Evolutionary conservation across 768 basidiomycete genomes (phyloP), one percentile per base, ranked within the genome.

Genomic region (Galerina marginata): DNA sequence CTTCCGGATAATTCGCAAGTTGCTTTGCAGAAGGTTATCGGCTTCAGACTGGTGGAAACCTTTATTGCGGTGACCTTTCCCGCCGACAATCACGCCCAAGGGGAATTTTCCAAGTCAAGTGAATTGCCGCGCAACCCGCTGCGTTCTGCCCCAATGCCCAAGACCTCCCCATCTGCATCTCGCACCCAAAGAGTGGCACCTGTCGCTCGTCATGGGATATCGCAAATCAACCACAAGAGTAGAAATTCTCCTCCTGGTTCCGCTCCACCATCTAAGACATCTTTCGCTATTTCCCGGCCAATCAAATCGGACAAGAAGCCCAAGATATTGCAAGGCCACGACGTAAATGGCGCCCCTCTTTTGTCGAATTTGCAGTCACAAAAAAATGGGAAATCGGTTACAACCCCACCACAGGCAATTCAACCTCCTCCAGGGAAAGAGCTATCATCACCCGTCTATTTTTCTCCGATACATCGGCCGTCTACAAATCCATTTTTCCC

Each of bases 401-500:
- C 25, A n/a, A 42, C 47, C 29, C 23, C 48, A 16, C 23, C 14
- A 12, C 26, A 33, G 7, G 50, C 46, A 20, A 39, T 25, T 40
- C 20, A 47, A 12, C 46, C 1, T n/a, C 9, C 6, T 2, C 46
- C 6, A 25, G 46, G 20, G 16, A 47, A 14, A 20, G 54, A 39
- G 38, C 42, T 43, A n/a, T 26, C 46, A n/a, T 44, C 58, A 5
- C 60, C 91, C 2, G 84, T 91, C 68, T 95, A 88, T 71, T 81
- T 94, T 49, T 96, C 95, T 2, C 81, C 85, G 0, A 81, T 92
- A 50, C 94, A 95, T 70, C 81, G 78, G 23, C 90, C 93, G 4
- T 96, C 95, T 1, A 95, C 90, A 0, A 92, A 94, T 71, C 95
- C 95, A 0, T 73, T 78, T 23, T 96, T 94, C 66, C 56, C 79